These are phyloP conservation scores for Xylaria sp. DNA, from an alignment of 2,329 filamentous ascomycete genomes.

Conservation along the genomic window DNA sequence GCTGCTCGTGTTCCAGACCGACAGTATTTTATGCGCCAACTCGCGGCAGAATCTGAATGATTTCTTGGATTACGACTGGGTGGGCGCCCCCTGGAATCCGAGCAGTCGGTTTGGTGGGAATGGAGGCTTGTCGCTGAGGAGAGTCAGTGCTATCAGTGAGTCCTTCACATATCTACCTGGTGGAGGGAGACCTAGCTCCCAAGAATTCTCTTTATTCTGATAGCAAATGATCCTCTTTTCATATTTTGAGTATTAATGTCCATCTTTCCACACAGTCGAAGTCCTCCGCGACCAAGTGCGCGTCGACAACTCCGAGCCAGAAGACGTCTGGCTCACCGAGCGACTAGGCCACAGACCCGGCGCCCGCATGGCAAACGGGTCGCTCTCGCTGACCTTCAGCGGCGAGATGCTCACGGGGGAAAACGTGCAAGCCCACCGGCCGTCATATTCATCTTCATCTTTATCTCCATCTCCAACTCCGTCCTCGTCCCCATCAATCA, in stretches of 20 bases:
- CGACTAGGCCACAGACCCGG: conserved; percentile 62
- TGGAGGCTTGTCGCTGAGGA: conserved; percentile 63
- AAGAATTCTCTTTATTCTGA: not conserved
- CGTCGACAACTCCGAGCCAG: conserved; percentile 57
- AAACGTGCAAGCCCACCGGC: conserved; percentile 41
- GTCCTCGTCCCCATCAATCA: not conserved
- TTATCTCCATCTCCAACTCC: not conserved
- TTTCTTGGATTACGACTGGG: conserved; percentile 63
- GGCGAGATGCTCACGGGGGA: conserved; percentile 60
- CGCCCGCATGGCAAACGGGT: conserved; percentile 63
- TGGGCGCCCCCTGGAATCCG: conserved; percentile 52
- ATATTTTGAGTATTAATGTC: conserved; percentile 3
- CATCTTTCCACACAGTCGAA: conserved; percentile 49
- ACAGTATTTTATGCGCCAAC: conserved; percentile 67
- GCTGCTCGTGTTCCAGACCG: conserved; percentile 66
- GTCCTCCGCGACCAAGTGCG: conserved; percentile 61
- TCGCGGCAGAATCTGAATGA: conserved; percentile 59
- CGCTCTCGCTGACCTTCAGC: conserved; percentile 60
- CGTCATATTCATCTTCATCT: not conserved
- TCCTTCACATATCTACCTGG: not conserved
- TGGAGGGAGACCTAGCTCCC: not conserved
- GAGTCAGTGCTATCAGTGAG: conserved; percentile 60
- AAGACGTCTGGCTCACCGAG: conserved; percentile 67
- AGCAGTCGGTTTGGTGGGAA: conserved; percentile 60
- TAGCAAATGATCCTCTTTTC: not conserved